phyloP scores from a whole-genome alignment of 495 filamentous ascomycete genomes.

The Daldinia concentrica region DNA sequence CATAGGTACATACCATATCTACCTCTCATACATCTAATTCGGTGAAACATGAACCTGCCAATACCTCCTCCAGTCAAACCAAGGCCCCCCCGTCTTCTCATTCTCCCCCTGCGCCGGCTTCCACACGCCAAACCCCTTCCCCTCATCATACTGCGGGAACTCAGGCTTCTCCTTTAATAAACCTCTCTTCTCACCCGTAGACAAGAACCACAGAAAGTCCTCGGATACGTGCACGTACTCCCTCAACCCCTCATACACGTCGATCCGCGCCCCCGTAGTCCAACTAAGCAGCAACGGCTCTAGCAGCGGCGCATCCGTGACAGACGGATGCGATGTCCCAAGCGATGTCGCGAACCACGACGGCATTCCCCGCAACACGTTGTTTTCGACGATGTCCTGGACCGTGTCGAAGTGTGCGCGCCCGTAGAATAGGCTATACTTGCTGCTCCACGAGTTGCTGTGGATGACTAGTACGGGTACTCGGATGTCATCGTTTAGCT shows the following conservation, averaged over 20 bases:
- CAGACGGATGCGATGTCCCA: slow-evolving; percentile 61
- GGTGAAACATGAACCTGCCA: slow-evolving; percentile 56
- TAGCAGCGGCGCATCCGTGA: slow-evolving; percentile 64
- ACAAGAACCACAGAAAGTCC: slow-evolving; percentile 56
- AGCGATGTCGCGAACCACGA: slow-evolving; percentile 63
- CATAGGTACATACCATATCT: not conserved
- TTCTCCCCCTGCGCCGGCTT: slow-evolving; percentile 49
- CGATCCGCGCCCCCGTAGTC: slow-evolving; percentile 58
- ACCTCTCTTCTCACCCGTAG: slow-evolving; percentile 43
- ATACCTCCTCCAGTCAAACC: slow-evolving; percentile 52
- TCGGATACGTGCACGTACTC: slow-evolving; percentile 58
- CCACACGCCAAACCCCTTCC: slow-evolving; percentile 49
- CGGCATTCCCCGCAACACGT: slow-evolving; percentile 46
- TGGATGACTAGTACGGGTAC: slow-evolving; percentile 62
- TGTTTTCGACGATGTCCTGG: slow-evolving; percentile 54
- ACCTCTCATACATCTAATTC: slow-evolving; percentile 9
- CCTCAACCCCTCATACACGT: slow-evolving; percentile 52
- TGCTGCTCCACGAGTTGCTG: slow-evolving; percentile 61
- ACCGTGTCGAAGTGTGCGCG: slow-evolving; percentile 63
- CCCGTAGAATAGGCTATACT: slow-evolving; percentile 57
- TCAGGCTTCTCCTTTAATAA: slow-evolving; percentile 51
- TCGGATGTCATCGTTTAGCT: slow-evolving; percentile 58
- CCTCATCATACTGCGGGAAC: slow-evolving; percentile 50
- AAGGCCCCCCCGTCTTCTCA: slow-evolving; percentile 38
- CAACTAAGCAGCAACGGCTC: slow-evolving; percentile 58